Base-by-base conservation (phyloP, 1,284 basidiomycete genomes). In the Puccinia hordei region DNA sequence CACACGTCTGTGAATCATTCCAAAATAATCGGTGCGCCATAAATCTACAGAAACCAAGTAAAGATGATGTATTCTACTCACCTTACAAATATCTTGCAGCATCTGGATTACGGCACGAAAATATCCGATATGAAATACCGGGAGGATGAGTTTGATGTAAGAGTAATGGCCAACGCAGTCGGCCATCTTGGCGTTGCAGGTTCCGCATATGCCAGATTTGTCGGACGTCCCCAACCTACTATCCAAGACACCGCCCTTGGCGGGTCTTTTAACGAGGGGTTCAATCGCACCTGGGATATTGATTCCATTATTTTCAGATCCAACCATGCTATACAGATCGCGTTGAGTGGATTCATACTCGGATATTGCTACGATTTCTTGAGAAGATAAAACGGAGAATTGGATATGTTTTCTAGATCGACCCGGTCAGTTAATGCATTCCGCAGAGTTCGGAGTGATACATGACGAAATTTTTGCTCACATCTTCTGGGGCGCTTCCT, bases 141-240 rank as follows among this genome's bases (percentile, higher is more conserved):
- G 79, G 19, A 81, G 79, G 61, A 81, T 81, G n/a, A 81, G 55
- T 81, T 85, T 85, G 83, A 86, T 85, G 82, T 86, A 86, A 72
- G 95, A 95, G 86, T 96, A 98, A 86, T 98, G 95, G 0, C 97
- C 97, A 8, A 98, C 95, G 85, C 97, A 99, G 83, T 98, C 94
- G 1, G 95, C 92, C 81, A 94, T 91, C 59, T 91, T 91, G 82
- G 95, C 90, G 19, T 94, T 94, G 85, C 97, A 99, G 0, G 97
- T 99, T 86, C 96, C 92, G 86, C 97, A 99, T 83, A 91, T 92
- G 13, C 92, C 90, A 82, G 89, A 90, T 88, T 99, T 99, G 85
- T 98, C 95, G 61, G 94, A 94, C 1, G 96, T 96, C 65, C 97
- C 97, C 35, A 98, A 88, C 82, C 95, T 89, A 53, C 92, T 88